Conservation (phyloP, 331 rosid species). For the Acacia concinna region DNA sequence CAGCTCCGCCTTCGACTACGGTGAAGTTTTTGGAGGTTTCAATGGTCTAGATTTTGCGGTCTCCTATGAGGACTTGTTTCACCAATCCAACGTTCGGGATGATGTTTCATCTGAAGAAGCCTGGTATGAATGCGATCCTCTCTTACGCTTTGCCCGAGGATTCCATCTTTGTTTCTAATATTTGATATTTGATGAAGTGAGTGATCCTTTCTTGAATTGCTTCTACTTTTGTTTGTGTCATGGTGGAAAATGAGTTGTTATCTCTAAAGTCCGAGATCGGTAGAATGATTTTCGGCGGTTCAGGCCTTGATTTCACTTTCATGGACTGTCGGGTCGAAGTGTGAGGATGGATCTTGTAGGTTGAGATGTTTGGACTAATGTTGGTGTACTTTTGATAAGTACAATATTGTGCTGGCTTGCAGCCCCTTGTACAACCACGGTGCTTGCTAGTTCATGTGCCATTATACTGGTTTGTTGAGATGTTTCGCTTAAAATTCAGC, state of each 20-base stretch:
- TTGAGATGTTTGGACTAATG: conserved; percentile 23
- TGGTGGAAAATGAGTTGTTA: conserved; percentile 16
- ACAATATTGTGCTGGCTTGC: background rate
- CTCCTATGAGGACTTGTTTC: conserved; percentile 68
- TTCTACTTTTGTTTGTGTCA: background rate
- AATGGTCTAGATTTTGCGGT: conserved; percentile 60
- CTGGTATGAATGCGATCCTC: conserved; percentile 60
- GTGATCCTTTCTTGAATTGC: conserved; percentile 19
- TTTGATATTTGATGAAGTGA: conserved; percentile 32
- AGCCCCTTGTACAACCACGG: background rate
- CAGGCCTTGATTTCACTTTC: conserved; percentile 24
- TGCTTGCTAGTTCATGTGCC: background rate
- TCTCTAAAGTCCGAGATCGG: conserved; percentile 1
- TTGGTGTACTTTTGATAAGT: background rate
- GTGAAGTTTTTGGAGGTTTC: conserved; percentile 74
- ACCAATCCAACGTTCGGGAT: conserved; percentile 30
- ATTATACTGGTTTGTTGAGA: conserved; percentile 16
- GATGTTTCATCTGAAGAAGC: conserved; percentile 66
- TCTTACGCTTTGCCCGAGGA: conserved; percentile 16
- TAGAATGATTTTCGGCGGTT: conserved; percentile 13
- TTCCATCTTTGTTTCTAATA: background rate
- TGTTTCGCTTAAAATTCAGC: background rate
- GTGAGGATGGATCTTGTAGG: conserved; percentile 1
- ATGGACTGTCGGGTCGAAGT: conserved; percentile 14
- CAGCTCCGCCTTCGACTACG: conserved; percentile 63